Base-by-base conservation (phyloP, 179 eudicot species). In the Carnegiea gigantea region DNA sequence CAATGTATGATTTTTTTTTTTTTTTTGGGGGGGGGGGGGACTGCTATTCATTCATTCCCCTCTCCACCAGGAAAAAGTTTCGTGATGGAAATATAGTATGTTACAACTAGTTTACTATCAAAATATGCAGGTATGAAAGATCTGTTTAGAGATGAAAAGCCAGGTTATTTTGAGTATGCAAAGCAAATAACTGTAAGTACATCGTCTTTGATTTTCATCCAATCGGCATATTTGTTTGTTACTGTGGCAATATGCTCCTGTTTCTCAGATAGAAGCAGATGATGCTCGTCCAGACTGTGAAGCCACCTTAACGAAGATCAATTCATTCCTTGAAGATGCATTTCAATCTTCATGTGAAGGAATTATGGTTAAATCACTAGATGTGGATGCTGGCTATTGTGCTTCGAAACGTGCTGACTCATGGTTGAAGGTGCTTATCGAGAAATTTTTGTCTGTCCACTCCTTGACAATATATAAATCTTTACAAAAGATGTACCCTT, bases 351-450 rank as follows among this genome's bases (percentile, higher is more conserved):
- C 95, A 2, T 97, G 98, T 90, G 99, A 97, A 92, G 99, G 99
- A 80, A 88, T 97, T 51, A 97, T 97, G 95, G 92, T 92, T 83
- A 97, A 97, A 86, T 88, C 95, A 79, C 90, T 97, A 57, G 99
- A 97, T 86, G 83, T 89, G 83, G 97, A 95, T 88, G 94, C 98
- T 78, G 90, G 89, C 70, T 97, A 97, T 89, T 83, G 88, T 79
- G 97, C 98, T 81, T 97, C 99, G 81, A 95, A 95, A 85, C 99
- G 99, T 73, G 90, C 94, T 64, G 98, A 93, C 87, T 77, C 98
- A 79, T 97, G 99, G 98, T 87, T 92, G 77, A 97, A 95, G 99
- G 99, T 97, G 38, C 80, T 64, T 51, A 65, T 40, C 28, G 30
- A 54, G 23, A 30, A 24, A n/a, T 51, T 48, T 72, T n/a, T 48